Conservation (phyloP, 176 grass and related monocot species). For the Microstegium vimineum region DNA sequence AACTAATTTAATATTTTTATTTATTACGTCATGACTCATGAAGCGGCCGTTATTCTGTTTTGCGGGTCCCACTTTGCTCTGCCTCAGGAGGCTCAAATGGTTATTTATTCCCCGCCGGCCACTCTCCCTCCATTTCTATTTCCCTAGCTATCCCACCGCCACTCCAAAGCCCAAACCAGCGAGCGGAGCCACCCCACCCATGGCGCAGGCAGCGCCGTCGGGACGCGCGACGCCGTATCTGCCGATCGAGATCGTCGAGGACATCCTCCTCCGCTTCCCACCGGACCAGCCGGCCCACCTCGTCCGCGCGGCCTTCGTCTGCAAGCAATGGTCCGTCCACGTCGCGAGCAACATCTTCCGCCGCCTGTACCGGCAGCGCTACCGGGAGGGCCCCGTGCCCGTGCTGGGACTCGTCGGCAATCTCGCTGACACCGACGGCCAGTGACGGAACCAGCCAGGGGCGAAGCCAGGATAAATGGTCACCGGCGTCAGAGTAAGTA, state of each 20-base stretch:
- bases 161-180: too few relatives aligned
- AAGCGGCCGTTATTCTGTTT: too few relatives aligned
- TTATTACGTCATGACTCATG: too few relatives aligned
- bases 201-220: neutral
- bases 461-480: too few relatives aligned
- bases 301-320: neutral
- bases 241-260: neutral
- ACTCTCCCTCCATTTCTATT: too few relatives aligned
- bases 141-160: too few relatives aligned
- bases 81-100: too few relatives aligned
- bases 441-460: too few relatives aligned
- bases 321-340: neutral
- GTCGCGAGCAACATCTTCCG: neutral
- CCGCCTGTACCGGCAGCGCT: neutral
- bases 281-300: neutral
- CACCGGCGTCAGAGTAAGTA: too few relatives aligned
- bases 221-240: neutral
- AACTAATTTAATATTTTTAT: too few relatives aligned
- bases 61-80: too few relatives aligned
- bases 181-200: neutral
- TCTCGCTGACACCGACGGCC: neutral
- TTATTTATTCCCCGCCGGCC: too few relatives aligned
- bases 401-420: neutral
- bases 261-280: neutral
- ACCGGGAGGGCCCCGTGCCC: neutral